Conservation (phyloP, 768 basidiomycete genomes). For the Lyophyllum semitale region DNA sequence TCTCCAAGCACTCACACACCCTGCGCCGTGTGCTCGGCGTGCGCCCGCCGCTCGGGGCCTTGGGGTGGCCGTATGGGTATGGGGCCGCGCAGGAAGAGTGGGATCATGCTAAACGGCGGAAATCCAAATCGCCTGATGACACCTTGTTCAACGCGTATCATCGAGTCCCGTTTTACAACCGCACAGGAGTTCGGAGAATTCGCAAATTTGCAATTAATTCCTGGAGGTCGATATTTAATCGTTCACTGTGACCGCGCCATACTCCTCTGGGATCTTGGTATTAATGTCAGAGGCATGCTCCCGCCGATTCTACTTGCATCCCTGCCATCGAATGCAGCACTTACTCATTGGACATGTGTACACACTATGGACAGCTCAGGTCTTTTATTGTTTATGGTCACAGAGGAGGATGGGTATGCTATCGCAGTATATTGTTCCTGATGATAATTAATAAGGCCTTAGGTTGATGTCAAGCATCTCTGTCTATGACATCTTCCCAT, state of each 20-base stretch:
- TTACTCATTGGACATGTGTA: too few species aligned
- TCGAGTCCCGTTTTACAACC: not conserved
- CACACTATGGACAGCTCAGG: not conserved
- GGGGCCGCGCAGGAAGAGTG: constrained; percentile 5
- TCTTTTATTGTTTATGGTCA: not conserved
- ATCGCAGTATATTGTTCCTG: not conserved
- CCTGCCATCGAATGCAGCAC: too few species aligned
- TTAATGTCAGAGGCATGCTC: not conserved
- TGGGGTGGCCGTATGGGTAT: constrained; percentile 5
- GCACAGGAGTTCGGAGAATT: not conserved
- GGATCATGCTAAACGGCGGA: too few species aligned
- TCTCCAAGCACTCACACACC: constrained; percentile 48
- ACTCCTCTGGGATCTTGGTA: constrained; percentile 3
- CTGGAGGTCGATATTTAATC: constrained; percentile 17
- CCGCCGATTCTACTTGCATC: not conserved
- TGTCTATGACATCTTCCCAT: not conserved
- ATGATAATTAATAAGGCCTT: not conserved
- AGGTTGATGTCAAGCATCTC: not conserved
- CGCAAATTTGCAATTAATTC: constrained; percentile 5
- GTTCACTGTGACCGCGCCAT: not conserved
- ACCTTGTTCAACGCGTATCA: not conserved
- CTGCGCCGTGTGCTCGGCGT: constrained; percentile 43
- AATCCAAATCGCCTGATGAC: not conserved
- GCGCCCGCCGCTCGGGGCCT: constrained; percentile 25
- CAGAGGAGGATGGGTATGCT: not conserved